Conservation (phyloP, 2,329 filamentous ascomycete genomes). For the Diaporthe citriasiana region DNA sequence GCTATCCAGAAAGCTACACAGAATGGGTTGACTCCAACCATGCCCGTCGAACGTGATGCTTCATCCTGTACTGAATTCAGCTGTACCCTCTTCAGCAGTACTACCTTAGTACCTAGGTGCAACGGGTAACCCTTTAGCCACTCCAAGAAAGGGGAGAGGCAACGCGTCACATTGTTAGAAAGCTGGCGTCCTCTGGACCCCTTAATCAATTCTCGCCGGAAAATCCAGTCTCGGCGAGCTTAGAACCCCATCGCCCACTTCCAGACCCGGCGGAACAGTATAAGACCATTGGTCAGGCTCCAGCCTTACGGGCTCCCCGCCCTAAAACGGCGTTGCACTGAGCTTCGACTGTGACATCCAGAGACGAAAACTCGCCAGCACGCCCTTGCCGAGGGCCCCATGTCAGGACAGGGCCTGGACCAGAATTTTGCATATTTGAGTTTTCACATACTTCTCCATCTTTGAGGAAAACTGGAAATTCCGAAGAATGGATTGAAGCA, state of each 20-base stretch:
- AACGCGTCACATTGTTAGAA: constrained; percentile 12
- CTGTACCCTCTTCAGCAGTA: background rate
- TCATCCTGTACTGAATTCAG: background rate
- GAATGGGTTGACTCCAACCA: background rate
- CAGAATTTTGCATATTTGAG: background rate
- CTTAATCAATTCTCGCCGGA: constrained; percentile 24
- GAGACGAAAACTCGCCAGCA: constrained; percentile 5
- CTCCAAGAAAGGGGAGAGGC: background rate
- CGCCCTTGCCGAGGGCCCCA: background rate
- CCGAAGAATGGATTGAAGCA: background rate
- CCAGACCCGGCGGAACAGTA: background rate
- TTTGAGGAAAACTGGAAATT: background rate
- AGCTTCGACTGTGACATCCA: background rate
- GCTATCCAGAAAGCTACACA: too few species aligned
- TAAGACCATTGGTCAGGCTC: constrained; percentile 41
- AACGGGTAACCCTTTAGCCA: background rate
- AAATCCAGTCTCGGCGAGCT: background rate
- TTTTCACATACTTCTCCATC: background rate
- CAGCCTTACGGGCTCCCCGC: constrained; percentile 8
- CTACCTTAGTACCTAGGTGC: too few species aligned
- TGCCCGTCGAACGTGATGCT: background rate
- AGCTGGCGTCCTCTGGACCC: background rate
- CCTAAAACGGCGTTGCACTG: background rate
- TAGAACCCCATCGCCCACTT: constrained; percentile 10
- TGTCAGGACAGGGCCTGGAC: background rate